Conservation (phyloP, 202 grass and related monocot species). For the Setaria viridis region DNA sequence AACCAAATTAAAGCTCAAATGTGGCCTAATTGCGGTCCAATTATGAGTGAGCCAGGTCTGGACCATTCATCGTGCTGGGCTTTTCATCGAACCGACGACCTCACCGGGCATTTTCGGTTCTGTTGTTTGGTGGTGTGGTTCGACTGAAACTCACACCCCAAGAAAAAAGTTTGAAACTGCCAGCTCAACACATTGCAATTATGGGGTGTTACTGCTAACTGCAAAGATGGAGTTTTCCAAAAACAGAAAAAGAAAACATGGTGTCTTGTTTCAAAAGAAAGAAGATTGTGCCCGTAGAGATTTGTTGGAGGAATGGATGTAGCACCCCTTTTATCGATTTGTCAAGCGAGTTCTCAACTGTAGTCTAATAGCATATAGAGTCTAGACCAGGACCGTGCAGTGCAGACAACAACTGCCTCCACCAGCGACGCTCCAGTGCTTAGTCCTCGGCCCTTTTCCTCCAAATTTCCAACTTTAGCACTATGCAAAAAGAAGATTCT, state of each 20-base stretch:
- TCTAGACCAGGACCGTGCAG: background rate
- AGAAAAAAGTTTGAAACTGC: background rate
- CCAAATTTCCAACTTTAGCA: too few species aligned
- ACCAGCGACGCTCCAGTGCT: background rate
- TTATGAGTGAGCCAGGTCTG: background rate
- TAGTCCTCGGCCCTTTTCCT: too few species aligned
- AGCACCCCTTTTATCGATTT: background rate
- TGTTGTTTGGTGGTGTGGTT: too few species aligned
- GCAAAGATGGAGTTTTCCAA: background rate
- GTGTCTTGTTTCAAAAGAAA: background rate
- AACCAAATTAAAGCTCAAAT: background rate
- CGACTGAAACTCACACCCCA: background rate
- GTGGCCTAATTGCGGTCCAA: background rate
- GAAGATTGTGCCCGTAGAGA: background rate
- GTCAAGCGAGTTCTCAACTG: background rate
- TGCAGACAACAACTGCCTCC: conserved; percentile 6
- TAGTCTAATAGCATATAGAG: background rate
- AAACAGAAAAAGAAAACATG: background rate
- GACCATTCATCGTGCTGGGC: background rate
- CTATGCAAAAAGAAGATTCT: too few species aligned
- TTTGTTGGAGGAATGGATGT: background rate
- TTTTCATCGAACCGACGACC: background rate
- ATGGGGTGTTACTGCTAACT: background rate
- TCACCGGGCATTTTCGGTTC: too few species aligned
- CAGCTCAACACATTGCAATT: background rate